A percentile compares a stretch with the other conserved stretches of the same genome.
These are phyloP conservation scores for Gentiana macrophylla DNA, from an alignment of 257 asterid genomes.

Conservation along the genomic window DNA sequence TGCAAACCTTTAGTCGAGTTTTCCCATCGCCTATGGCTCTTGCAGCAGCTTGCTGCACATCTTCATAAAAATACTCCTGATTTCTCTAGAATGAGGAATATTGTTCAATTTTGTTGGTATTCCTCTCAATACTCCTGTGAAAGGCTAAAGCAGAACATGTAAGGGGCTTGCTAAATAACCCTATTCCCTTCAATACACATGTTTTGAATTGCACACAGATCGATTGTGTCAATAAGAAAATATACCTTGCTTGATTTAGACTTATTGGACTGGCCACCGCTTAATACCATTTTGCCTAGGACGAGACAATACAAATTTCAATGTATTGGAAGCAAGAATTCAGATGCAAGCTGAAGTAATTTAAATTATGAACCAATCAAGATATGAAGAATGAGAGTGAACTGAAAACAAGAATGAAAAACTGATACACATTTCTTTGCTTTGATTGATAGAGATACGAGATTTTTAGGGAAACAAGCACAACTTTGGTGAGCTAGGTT, in stretches of 20 bases:
- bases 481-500: too few relatives aligned
- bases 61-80: constrained; percentile 80
- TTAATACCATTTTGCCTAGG: constrained; percentile 32
- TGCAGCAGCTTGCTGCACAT: constrained; percentile 74
- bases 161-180: constrained; percentile 4
- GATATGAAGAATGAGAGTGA: too few relatives aligned
- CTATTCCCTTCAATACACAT: constrained; percentile 1
- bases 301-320: constrained; percentile 18
- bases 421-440: too few relatives aligned
- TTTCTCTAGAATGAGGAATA: constrained; percentile 96
- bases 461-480: too few relatives aligned
- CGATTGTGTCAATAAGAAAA: neutral
- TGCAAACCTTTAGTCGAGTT: constrained; percentile 68
- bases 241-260: constrained; percentile 44
- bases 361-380: neutral
- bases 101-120: constrained; percentile 88
- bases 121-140: constrained; percentile 75
- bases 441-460: too few relatives aligned
- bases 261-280: constrained; percentile 16
- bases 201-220: neutral
- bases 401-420: too few relatives aligned
- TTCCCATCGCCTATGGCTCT: constrained; percentile 76
- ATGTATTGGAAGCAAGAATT: constrained; percentile 11
- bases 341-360: neutral
- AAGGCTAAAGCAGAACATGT: constrained; percentile 17